A percentile compares a stretch with the other conserved stretches of the same genome.
These are phyloP conservation scores for Glycyrrhiza uralensis DNA, from an alignment of 306 rosid species.

Conservation along the genomic window DNA sequence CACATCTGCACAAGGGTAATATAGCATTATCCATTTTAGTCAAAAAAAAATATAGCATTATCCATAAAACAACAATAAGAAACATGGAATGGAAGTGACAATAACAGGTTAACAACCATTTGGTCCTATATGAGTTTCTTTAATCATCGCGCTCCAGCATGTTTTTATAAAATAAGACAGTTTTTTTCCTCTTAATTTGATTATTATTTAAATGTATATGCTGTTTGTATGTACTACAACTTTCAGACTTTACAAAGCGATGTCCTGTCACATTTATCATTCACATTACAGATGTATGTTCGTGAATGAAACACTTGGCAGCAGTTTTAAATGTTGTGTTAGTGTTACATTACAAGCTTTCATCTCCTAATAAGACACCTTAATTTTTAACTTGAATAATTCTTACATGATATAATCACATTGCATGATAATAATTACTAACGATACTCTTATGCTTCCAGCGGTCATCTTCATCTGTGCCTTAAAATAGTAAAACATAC, in stretches of 20 bases:
- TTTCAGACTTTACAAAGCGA: not conserved
- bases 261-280: not conserved
- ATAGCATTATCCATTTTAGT: too few relatives aligned
- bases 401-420: too few relatives aligned
- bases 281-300: not conserved
- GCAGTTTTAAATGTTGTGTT: not conserved
- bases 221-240: not conserved
- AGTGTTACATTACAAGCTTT: too few relatives aligned
- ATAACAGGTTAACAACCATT: not conserved
- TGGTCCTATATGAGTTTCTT: not conserved
- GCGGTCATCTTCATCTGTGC: not conserved
- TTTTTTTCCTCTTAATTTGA: not conserved
- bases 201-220: not conserved
- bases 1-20: not conserved
- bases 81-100: not conserved
- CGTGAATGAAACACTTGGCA: conserved; percentile 7
- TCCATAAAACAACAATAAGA: not conserved
- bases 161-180: not conserved
- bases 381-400: not conserved
- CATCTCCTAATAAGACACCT: not conserved
- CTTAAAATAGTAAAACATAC: not conserved
- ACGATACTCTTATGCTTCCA: not conserved
- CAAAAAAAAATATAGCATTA: too few relatives aligned
- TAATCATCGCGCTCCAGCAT: not conserved
- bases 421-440: not conserved